Evolutionary conservation across 257 asterid species (phyloP), one percentile per base, ranked within the genome.

Genomic region (Paulownia fortunei): DNA sequence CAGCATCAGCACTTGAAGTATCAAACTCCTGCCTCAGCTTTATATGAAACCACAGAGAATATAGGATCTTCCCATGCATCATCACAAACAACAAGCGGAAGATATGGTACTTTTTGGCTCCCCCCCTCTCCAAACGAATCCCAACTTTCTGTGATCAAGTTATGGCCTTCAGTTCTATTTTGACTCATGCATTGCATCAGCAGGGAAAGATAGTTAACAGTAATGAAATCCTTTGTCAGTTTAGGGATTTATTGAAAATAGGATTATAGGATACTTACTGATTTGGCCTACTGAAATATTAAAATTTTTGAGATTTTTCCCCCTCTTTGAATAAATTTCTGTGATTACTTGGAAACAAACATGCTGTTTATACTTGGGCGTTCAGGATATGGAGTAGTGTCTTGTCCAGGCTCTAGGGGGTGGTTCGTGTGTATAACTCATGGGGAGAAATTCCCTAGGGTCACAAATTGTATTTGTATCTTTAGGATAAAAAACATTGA

Each of bases 11-110:
- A 72, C 23, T 64, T 70, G 21, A 86, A 91, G 64, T 93, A 89
- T 85, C 99, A 91, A 76, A 89, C 61, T 78, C 91, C 98, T 41
- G 85, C 91, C 72, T 88, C 97, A 69, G 97, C 97, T 79, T 87
- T 91, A 69, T 89, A 92, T 81, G 94, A 89, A 37, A 42, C 87
- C 72, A 24, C 89, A 18, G 97, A 87, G 80, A 64, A 73, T 52
- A 42, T 74, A 60, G 85, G 84, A 81, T 76, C 89, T 56, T 62
- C 90, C 68, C 80, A 62, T 52, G 77, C 84, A 77, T 61, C 87
- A 52, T 82, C 85, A 56, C 85, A 83, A 62, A 58, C 85, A 47
- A 76, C 79, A 61, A 76, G 59, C 46, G 89, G 87, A 84, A 85
- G 79, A 86, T 79, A 80, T 60, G 90, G 94, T 88, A 82, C 59